Evolutionary conservation across 108 stramenopile species (phyloP), one percentile per base, ranked within the genome.

Genomic region (Bacterosira constricta): DNA sequence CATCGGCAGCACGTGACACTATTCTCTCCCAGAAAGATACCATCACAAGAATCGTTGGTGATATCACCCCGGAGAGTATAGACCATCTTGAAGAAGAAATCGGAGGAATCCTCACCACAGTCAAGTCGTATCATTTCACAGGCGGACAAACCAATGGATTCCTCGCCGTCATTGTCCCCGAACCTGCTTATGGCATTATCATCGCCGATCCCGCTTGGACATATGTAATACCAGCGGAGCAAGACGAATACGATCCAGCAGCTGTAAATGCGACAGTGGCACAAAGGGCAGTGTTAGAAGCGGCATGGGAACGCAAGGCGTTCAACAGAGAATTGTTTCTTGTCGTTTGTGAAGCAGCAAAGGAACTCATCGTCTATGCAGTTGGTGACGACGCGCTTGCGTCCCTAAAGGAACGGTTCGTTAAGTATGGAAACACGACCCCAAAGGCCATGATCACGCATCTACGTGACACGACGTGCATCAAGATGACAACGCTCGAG

Each of bases 401-500:
- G 3, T 18, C 44, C 3, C 7, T 45, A 18, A 45, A 45, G 8
- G 18, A 45, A 7, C 44, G 18, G 7, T 45, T 18, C 8, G 18
- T 45, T 2, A 45, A 6, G 3, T 45, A 18, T 7, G 44, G 44
- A 45, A 7, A 45, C 44, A 18, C 15, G 44, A 45, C 44, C 44
- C 3, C 18, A 3, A 15, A 45, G 18, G 15, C 44, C 17, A 45
- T 45, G 44, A 45, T 45, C 3, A 15, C 18, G 3, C 44, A 45
- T 45, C 3, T 45, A 6, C 44, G 8, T 18, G 18, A 3, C 3
- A 45, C 15, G 44, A 45, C 44, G 44, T 15, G 17, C 8, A 45
- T 45, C 44, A 45, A 45, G 44, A 45, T 45, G 44, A 45, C 44
- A 7, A 45, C n/a, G n/a, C n/a, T n/a, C n/a, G n/a, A n/a, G n/a